Conservation (phyloP, 345 rosid genomes). For the Brassica cretica region DNA sequence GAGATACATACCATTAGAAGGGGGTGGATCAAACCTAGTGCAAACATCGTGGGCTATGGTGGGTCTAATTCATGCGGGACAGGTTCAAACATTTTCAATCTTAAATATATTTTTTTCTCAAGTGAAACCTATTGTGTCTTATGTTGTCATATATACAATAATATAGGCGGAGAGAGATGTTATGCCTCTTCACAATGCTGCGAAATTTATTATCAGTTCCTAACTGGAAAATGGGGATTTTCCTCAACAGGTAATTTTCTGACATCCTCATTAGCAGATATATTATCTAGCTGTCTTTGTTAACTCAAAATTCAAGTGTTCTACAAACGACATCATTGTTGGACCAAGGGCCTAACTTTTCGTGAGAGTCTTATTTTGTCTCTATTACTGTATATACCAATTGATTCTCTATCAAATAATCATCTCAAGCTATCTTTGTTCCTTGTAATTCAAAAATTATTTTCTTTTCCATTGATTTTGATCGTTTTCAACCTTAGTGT, state of each 20-base stretch:
- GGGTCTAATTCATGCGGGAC: slow-evolving; percentile 44
- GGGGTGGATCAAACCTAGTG: slow-evolving; percentile 50
- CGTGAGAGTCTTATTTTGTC: too few species aligned
- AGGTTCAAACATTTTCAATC: slow-evolving; percentile 38
- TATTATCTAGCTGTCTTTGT: not conserved
- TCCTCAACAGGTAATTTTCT: slow-evolving; percentile 45
- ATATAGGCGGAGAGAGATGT: slow-evolving; percentile 31
- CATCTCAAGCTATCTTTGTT: too few species aligned
- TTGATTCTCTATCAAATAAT: too few species aligned
- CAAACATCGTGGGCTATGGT: slow-evolving; percentile 59
- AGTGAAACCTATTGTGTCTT: not conserved
- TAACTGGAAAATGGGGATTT: slow-evolving; percentile 50
- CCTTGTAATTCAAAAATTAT: too few species aligned
- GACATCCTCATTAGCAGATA: not conserved
- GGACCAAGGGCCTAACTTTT: too few species aligned
- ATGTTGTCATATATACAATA: too few species aligned
- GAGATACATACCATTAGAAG: slow-evolving; percentile 42
- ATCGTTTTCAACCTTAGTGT: too few species aligned
- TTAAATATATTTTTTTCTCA: not conserved
- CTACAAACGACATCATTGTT: too few species aligned
- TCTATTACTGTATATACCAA: too few species aligned
- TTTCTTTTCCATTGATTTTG: too few species aligned
- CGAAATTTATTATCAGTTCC: slow-evolving; percentile 42
- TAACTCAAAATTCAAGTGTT: too few species aligned
- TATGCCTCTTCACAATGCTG: slow-evolving; percentile 46